Percentiles rank a stretch among this genome's conserved stretches.
Evolutionary conservation across 495 filamentous ascomycete species (phyloP).

Genomic region (Hypoxylon intermedium): DNA sequence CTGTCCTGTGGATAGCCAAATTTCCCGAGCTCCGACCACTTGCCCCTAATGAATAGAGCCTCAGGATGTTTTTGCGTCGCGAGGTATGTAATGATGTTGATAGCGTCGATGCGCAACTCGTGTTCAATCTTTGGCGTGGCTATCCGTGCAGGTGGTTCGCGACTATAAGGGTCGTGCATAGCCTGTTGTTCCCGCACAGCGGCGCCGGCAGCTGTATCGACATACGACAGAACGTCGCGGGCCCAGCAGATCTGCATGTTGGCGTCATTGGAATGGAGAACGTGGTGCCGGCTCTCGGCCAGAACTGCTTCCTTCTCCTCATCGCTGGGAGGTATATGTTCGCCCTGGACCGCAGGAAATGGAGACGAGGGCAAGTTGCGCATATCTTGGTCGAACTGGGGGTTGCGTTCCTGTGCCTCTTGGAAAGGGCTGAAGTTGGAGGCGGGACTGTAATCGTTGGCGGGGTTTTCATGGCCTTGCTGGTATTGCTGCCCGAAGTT

Average conservation of each 20-base stretch:
- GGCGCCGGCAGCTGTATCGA: conserved; percentile 79
- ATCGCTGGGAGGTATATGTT: conserved; percentile 92
- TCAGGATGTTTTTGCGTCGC: conserved; percentile 92
- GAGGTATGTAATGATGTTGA: conserved; percentile 89
- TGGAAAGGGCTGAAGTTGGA: conserved; percentile 58
- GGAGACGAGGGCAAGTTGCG: conserved; percentile 80
- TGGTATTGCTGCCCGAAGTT: conserved; percentile 45
- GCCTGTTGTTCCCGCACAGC: conserved; percentile 58
- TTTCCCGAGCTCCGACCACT: conserved; percentile 98
- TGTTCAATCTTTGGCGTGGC: conserved; percentile 86
- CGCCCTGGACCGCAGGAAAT: conserved; percentile 84
- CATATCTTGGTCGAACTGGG: conserved; percentile 38
- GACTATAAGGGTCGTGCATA: conserved; percentile 47
- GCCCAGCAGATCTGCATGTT: conserved; percentile 98
- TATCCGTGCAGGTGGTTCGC: conserved; percentile 70
- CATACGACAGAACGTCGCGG: conserved; percentile 86
- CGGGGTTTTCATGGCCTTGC: conserved; percentile 21
- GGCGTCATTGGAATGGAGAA: conserved; percentile 92
- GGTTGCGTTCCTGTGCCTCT: conserved; percentile 28
- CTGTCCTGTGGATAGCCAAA: conserved; percentile 89
- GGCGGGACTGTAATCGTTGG: conserved; percentile 41
- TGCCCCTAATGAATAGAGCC: conserved; percentile 91
- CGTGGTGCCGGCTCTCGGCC: conserved; percentile 78
- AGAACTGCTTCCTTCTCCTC: conserved; percentile 90
- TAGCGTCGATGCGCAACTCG: conserved; percentile 82